Evolutionary conservation across 2,329 filamentous ascomycete species (phyloP), one percentile per base, ranked within the genome.

Genomic region (Neonectria magnoliae): DNA sequence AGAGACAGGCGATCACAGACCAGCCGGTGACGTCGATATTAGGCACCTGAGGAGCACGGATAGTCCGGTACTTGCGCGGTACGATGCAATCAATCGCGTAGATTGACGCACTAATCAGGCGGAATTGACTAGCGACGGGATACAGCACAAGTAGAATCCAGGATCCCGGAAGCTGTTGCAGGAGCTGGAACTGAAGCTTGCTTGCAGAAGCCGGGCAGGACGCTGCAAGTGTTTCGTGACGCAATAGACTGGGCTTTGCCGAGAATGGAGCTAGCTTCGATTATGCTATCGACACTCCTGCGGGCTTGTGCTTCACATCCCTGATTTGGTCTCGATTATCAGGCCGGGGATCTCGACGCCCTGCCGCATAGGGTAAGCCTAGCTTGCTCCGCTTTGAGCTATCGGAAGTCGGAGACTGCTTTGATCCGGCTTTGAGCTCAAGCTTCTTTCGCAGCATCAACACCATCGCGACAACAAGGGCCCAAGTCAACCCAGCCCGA

Each of bases 201-300:
- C 11, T 57, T 50, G 20, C 10, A 47, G 38, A 57, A 57, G 42
- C 29, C 41, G 42, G 29, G n/a, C 22, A 48, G 20, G 20, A 38
- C 66, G 67, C 61, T 66, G 60, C 55, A 16, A 44, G 29, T 61
- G 60, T 60, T 71, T 69, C 60, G 71, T 73, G 71, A 73, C 71
- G 71, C 71, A 73, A 73, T 73, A n/a, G 45, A 62, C 68, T 54
- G 29, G 5, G 60, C 36, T 27, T 48, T 27, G 25, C 22, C 16
- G 10, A 29, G 55, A 59, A 64, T 55, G 48, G 13, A 52, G 50
- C 33, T 38, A 52, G 55, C 48, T 42, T 56, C 44, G 38, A 25
- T 16, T 13, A 10, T 27, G 41, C 41, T 64, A 55, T 51, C n/a
- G n/a, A 14, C 25, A 55, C 54, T n/a, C 54, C 48, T 38, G 25